Evolutionary conservation across 78 protist genomes (phyloP).

Genomic region (Dictyostelium purpureum): DNA sequence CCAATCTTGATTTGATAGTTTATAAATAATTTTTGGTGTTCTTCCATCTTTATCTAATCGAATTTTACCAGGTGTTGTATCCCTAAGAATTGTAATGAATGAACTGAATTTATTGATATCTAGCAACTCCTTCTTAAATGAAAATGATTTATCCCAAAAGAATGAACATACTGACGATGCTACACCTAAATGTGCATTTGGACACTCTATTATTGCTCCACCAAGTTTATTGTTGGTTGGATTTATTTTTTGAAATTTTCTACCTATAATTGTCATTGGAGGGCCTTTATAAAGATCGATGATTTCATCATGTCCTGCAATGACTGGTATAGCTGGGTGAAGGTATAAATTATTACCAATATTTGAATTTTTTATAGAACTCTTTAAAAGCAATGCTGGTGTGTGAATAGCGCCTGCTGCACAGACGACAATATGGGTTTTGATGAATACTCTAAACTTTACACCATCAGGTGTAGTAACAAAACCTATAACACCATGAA

Average conservation of each 20-base stretch:
- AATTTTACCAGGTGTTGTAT: slow-evolving; percentile 54
- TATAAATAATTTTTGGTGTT: slow-evolving; percentile 42
- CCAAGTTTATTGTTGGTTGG: background rate
- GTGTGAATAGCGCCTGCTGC: slow-evolving; percentile 80
- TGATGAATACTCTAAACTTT: slow-evolving; percentile 28
- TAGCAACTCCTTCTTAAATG: background rate
- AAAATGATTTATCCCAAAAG: slow-evolving; percentile 1
- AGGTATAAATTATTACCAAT: slow-evolving; percentile 65
- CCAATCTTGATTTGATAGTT: slow-evolving; percentile 34
- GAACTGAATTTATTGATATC: background rate
- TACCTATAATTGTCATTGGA: slow-evolving; percentile 41
- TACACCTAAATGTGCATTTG: slow-evolving; percentile 49
- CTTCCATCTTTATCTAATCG: slow-evolving; percentile 54
- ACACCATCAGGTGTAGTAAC: slow-evolving; percentile 34
- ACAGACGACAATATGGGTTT: slow-evolving; percentile 36
- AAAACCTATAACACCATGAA: slow-evolving; percentile 45
- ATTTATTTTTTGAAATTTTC: background rate
- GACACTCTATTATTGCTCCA: slow-evolving; percentile 55
- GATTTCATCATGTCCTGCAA: slow-evolving; percentile 6
- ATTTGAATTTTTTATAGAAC: slow-evolving; percentile 40
- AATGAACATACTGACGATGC: background rate
- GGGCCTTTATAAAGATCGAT: slow-evolving; percentile 69
- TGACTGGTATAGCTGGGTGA: slow-evolving; percentile 60
- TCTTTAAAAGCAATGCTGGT: slow-evolving; percentile 53
- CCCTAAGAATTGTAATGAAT: slow-evolving; percentile 54